These are phyloP conservation scores for Casaregolazyma lundiana DNA, from an alignment of 1,139 yeast species.

Conservation along the genomic window DNA sequence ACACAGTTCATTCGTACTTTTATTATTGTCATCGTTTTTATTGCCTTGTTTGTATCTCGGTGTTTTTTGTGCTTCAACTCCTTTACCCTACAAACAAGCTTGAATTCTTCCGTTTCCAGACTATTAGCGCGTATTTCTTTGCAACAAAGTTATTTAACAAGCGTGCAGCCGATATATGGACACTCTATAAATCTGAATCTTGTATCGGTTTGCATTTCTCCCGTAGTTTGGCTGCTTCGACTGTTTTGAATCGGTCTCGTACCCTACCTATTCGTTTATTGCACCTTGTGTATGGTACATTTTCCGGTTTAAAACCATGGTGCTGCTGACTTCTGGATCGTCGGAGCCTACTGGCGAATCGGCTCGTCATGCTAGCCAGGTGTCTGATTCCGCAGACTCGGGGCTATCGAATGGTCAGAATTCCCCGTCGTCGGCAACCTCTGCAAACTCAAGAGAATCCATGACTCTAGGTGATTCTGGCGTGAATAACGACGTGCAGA, in stretches of 20 bases:
- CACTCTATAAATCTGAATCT: too few relatives aligned
- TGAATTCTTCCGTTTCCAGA: background rate
- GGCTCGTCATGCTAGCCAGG: background rate
- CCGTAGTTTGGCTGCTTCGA: too few relatives aligned
- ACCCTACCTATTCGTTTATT: background rate
- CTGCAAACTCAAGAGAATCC: slow-evolving; percentile 4
- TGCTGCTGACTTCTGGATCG: background rate
- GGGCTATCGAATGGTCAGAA: background rate
- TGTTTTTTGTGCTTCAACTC: background rate
- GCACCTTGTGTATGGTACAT: background rate
- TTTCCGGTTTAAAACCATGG: background rate
- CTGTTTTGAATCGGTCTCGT: too few relatives aligned
- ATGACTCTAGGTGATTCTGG: background rate
- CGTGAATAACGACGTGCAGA: background rate
- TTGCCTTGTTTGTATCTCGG: background rate
- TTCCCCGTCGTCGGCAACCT: slow-evolving; percentile 3
- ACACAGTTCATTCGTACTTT: too few relatives aligned
- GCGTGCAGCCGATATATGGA: too few relatives aligned
- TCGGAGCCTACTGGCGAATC: background rate
- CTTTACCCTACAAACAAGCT: background rate
- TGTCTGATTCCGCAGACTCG: slow-evolving; percentile 7
- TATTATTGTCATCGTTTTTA: background rate
- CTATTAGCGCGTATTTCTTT: too few relatives aligned
- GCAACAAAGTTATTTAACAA: too few relatives aligned
- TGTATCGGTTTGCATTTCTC: too few relatives aligned